Evolutionary conservation across 495 filamentous ascomycete genomes (phyloP).

Genomic region (Lasiosphaeria ovina): DNA sequence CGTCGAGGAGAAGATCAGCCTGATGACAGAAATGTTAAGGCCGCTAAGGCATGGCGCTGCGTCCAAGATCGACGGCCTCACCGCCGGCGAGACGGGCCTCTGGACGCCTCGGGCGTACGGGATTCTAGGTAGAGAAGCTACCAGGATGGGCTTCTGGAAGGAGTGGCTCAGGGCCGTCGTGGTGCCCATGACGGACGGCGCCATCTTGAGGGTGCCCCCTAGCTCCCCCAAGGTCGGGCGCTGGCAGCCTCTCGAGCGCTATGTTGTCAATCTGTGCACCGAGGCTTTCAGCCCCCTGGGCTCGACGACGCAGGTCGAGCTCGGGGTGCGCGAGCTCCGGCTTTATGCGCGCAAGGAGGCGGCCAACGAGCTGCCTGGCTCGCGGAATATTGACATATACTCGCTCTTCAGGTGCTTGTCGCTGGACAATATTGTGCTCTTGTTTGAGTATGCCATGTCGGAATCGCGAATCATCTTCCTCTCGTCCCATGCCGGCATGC

Average conservation of each 20-base stretch:
- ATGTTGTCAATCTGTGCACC: slow-evolving; percentile 95
- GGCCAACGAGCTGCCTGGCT: slow-evolving; percentile 88
- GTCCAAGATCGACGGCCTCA: slow-evolving; percentile 95
- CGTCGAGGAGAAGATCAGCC: slow-evolving; percentile 92
- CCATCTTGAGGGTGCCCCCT: slow-evolving; percentile 74
- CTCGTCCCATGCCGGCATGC: slow-evolving; percentile 94
- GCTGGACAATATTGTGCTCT: slow-evolving; percentile 83
- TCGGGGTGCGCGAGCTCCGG: slow-evolving; percentile 84
- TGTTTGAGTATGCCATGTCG: slow-evolving; percentile 90
- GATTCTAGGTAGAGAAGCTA: slow-evolving; percentile 81
- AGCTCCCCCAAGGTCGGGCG: slow-evolving; percentile 90
- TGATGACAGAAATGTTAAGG: slow-evolving; percentile 94
- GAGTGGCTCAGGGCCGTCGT: slow-evolving; percentile 93
- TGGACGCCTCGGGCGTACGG: slow-evolving; percentile 96
- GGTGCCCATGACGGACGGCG: slow-evolving; percentile 91
- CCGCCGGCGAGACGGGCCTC: slow-evolving; percentile 91
- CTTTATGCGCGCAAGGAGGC: slow-evolving; percentile 93
- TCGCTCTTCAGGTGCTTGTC: slow-evolving; percentile 86
- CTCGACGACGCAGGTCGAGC: slow-evolving; percentile 93
- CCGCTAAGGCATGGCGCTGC: slow-evolving; percentile 92
- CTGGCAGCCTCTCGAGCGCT: slow-evolving; percentile 95
- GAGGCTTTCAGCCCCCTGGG: slow-evolving; percentile 89
- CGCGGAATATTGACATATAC: slow-evolving; percentile 88
- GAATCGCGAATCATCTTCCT: slow-evolving; percentile 95
- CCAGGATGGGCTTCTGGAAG: slow-evolving; percentile 93